phyloP scores from a whole-genome alignment of 495 filamentous ascomycete genomes.

The Xylaria scruposa region DNA sequence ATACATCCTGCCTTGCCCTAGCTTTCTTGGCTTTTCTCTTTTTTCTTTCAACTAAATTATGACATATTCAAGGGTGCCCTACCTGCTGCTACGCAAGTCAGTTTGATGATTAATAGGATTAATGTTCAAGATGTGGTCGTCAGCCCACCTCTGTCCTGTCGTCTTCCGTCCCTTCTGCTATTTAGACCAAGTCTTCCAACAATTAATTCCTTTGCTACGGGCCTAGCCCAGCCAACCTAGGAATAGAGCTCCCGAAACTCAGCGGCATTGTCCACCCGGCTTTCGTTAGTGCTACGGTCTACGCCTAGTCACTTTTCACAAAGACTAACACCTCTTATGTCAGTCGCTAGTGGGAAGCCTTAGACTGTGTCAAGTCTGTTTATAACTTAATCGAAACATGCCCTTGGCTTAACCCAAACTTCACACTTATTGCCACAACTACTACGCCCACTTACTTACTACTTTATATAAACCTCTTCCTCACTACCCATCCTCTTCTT shows the following conservation, averaged over 20 bases:
- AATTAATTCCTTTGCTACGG: constrained; percentile 14
- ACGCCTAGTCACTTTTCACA: not conserved
- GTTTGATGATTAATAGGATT: not conserved
- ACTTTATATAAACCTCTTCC: not conserved
- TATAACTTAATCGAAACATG: not conserved
- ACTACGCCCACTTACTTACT: not conserved
- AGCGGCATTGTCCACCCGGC: constrained; percentile 3
- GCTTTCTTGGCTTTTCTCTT: constrained; percentile 22
- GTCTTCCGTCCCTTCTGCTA: not conserved
- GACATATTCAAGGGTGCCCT: constrained; percentile 24
- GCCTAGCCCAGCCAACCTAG: not conserved
- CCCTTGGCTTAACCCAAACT: constrained; percentile 14
- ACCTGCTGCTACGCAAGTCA: constrained; percentile 4
- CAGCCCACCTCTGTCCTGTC: constrained; percentile 12
- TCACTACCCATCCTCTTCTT: not conserved
- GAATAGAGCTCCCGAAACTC: constrained; percentile 13
- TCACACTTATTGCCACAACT: constrained; percentile 12
- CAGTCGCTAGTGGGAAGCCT: constrained; percentile 11
- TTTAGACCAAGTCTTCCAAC: constrained; percentile 14
- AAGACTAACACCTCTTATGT: not conserved
- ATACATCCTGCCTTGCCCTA: constrained; percentile 10
- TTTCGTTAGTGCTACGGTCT: not conserved
- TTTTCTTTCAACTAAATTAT: constrained; percentile 20
- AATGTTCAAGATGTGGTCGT: constrained; percentile 18
- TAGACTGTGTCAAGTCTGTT: constrained; percentile 9